These are phyloP conservation scores for Akanthomyces muscarius DNA, from an alignment of 2,329 filamentous ascomycete genomes.

Conservation along the genomic window DNA sequence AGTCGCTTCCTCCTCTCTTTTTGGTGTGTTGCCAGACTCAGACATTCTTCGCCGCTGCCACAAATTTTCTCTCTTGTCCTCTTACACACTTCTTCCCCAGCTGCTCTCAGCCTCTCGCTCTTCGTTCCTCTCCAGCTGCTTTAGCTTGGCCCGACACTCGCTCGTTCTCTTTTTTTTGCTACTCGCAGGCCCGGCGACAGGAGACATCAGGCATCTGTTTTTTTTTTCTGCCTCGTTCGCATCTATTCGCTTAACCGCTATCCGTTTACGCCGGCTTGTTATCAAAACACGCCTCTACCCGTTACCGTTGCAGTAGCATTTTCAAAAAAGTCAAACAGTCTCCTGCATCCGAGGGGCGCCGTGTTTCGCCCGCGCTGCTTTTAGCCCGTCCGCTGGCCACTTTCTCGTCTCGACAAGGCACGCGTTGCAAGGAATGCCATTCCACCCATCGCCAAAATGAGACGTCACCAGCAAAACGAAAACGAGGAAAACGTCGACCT, in stretches of 20 bases:
- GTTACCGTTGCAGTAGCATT: neutral
- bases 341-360: neutral
- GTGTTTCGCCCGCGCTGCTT: slow-evolving; percentile 7
- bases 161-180: neutral
- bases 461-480: slow-evolving; percentile 16
- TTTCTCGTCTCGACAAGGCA: slow-evolving; percentile 14
- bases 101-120: slow-evolving; percentile 6
- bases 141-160: slow-evolving; percentile 15
- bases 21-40: slow-evolving; percentile 3
- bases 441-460: slow-evolving; percentile 14
- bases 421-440: slow-evolving; percentile 13
- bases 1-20: neutral
- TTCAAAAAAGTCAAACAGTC: neutral
- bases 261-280: neutral
- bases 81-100: slow-evolving; percentile 1
- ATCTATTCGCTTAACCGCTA: neutral
- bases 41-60: slow-evolving; percentile 14
- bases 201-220: neutral
- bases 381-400: neutral
- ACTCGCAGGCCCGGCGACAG: slow-evolving; percentile 2
- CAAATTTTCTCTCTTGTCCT: slow-evolving; percentile 16
- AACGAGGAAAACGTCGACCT: slow-evolving; percentile 18
- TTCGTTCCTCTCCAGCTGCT: slow-evolving; percentile 4
- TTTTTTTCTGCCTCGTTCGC: neutral
- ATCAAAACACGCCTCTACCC: neutral